These are phyloP conservation scores for Setaria viridis DNA, from an alignment of 202 grass and related monocot species.

Conservation along the genomic window DNA sequence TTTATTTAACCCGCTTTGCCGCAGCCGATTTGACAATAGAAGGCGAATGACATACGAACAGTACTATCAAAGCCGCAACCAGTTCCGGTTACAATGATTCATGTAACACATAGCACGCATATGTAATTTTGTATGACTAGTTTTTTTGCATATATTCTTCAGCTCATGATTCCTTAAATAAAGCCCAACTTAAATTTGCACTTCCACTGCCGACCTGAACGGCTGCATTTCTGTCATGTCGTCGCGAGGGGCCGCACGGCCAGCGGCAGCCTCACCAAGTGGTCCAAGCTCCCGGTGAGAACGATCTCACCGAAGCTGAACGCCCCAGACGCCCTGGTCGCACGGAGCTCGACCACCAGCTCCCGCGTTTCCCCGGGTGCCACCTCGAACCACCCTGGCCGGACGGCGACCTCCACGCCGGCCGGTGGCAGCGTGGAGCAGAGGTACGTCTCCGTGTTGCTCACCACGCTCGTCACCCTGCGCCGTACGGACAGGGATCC, in stretches of 20 bases:
- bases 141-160: too few species aligned
- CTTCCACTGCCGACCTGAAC: neutral
- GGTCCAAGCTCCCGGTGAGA: conserved; percentile 60
- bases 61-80: too few species aligned
- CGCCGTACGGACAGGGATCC: conserved; percentile 48
- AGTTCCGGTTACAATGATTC: too few species aligned
- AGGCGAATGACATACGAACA: too few species aligned
- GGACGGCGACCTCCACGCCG: conserved; percentile 45
- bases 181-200: too few species aligned
- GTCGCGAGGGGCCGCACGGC: conserved; percentile 20
- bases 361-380: conserved; percentile 43
- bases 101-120: too few species aligned
- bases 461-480: conserved; percentile 55
- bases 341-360: conserved; percentile 51
- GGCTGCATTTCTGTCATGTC: neutral
- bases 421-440: conserved; percentile 40
- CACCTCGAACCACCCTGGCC: conserved; percentile 62
- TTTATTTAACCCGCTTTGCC: too few species aligned
- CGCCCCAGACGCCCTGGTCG: conserved; percentile 27
- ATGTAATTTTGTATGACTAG: too few species aligned
- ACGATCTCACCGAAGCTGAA: conserved; percentile 71
- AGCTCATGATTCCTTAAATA: too few species aligned
- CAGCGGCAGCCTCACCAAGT: conserved; percentile 60
- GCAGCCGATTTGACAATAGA: too few species aligned
- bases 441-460: conserved; percentile 60